phyloP scores from a whole-genome alignment of 768 basidiomycete species.

The Cystobasidium tubakii region DNA sequence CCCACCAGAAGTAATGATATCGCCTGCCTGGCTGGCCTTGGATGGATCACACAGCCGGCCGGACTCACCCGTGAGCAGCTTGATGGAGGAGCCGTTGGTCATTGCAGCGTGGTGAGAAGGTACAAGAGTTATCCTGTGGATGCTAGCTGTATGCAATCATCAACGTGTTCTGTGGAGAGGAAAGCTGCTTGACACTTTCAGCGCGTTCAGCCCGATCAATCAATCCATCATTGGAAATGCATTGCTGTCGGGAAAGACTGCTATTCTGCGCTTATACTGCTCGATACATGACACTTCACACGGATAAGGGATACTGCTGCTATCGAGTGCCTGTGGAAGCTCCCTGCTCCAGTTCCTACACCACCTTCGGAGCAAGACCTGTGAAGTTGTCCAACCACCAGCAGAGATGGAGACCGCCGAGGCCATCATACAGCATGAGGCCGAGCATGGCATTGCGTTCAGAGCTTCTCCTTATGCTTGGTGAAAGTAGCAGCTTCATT shows the following conservation, averaged over 20 bases:
- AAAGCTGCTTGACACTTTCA: too few relatives aligned
- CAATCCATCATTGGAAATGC: too few relatives aligned
- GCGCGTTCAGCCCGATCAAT: too few relatives aligned
- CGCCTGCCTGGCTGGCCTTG: not conserved
- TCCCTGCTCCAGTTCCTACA: not conserved
- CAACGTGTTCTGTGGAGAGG: not conserved
- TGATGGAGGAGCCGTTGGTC: constrained; percentile 49
- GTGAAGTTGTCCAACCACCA: constrained; percentile 12
- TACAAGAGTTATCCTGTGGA: not conserved
- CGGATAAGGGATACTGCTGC: too few relatives aligned
- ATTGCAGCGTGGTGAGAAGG: constrained; percentile 18
- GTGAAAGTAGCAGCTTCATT: not conserved
- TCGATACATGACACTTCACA: too few relatives aligned
- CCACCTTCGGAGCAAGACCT: not conserved
- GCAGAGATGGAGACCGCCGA: constrained; percentile 7
- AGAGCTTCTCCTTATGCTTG: not conserved
- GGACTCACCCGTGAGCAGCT: constrained; percentile 50
- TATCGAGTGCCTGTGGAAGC: too few relatives aligned
- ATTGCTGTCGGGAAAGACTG: too few relatives aligned
- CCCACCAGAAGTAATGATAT: not conserved
- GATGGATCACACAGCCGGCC: not conserved
- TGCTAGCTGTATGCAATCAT: not conserved
- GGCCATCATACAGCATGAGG: not conserved
- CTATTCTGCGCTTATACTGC: too few relatives aligned
- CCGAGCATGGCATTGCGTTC: constrained; percentile 1